Evolutionary conservation across 495 filamentous ascomycete genomes (phyloP), one percentile per base, ranked within the genome.

Genomic region (Aspergillus funiculosus): DNA sequence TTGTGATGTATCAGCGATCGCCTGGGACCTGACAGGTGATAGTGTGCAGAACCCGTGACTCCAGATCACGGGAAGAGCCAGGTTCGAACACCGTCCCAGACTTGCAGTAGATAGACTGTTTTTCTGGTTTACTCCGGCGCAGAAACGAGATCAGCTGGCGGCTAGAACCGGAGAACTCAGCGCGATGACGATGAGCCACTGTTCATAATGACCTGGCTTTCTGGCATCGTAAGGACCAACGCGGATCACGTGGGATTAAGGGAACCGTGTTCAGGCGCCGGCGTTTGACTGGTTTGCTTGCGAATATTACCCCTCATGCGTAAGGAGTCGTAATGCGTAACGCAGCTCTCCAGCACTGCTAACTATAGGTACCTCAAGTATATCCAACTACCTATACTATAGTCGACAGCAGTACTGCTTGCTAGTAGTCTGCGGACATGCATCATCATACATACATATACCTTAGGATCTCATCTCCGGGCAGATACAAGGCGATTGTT

Each of bases 11-110:
- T 39, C 45, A 49, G 43, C 46, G 45, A 49, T 17, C 30, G 15
- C 3, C 20, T 38, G 28, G 41, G 47, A 39, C 47, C 50, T 53
- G 46, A 44, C 46, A 51, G 47, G 34, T 50, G 46, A 56, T 40
- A 28, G 38, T 44, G 17, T 20, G 14, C 43, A 17, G 14, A 17
- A 30, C 47, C 40, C 38, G 46, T 53, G 46, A 51, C 52, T 37
- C 14, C 3, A n/a, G 31, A 21, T 39, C 34, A 40, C 35, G 36
- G 38, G 46, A 11, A 36, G 11, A 9, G n/a, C n/a, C n/a, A n/a
- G 1, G 20, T 17, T 28, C 9, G 7, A 34, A 6, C 35, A 8
- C 5, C 35, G 22, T 38, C 22, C 35, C 35, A 10, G 35, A 1
- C 31, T 5, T 22, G 2, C 5, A 22, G n/a, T n/a, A n/a, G n/a